These are phyloP conservation scores for Chenopodium suecicum DNA, from an alignment of 148 eudicot genomes.

Conservation along the genomic window DNA sequence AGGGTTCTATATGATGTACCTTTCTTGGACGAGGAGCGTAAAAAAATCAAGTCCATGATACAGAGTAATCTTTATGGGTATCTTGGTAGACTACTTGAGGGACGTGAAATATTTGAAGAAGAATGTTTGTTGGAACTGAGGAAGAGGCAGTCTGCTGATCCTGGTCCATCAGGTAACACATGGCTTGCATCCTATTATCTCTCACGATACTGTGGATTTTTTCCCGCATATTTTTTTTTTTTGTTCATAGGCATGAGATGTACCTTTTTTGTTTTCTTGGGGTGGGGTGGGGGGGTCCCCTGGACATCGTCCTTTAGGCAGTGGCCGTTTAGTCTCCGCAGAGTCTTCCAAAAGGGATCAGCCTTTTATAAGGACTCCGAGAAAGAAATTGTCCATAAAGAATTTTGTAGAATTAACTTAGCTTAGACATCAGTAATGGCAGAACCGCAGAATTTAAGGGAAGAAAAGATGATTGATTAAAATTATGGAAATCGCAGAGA, in stretches of 20 bases:
- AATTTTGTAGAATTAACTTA: no score
- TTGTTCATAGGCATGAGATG: no score
- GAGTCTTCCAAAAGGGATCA: no score
- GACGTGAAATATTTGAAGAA: slow-evolving; percentile 69
- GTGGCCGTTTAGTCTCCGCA: slow-evolving; percentile 5
- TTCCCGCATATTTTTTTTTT: background rate
- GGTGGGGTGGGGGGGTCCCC: slow-evolving; percentile 17
- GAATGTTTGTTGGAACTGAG: slow-evolving; percentile 41
- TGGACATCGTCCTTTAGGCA: slow-evolving; percentile 20
- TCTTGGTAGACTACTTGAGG: slow-evolving; percentile 72
- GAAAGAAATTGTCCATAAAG: no score
- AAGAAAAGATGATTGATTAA: no score
- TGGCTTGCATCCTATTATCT: background rate
- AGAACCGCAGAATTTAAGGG: no score
- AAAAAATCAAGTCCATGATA: slow-evolving; percentile 60
- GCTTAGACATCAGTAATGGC: no score
- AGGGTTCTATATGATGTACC: slow-evolving; percentile 58
- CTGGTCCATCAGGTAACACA: slow-evolving; percentile 65
- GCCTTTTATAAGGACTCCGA: no score
- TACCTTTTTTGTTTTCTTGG: background rate
- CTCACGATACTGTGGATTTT: background rate
- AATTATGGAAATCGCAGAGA: no score
- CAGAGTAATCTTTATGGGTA: slow-evolving; percentile 64
- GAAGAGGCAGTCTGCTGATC: slow-evolving; percentile 35
- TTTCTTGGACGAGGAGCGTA: slow-evolving; percentile 70